Conservation (phyloP, 2,329 filamentous ascomycete species). For the Ophiostoma sp. region DNA sequence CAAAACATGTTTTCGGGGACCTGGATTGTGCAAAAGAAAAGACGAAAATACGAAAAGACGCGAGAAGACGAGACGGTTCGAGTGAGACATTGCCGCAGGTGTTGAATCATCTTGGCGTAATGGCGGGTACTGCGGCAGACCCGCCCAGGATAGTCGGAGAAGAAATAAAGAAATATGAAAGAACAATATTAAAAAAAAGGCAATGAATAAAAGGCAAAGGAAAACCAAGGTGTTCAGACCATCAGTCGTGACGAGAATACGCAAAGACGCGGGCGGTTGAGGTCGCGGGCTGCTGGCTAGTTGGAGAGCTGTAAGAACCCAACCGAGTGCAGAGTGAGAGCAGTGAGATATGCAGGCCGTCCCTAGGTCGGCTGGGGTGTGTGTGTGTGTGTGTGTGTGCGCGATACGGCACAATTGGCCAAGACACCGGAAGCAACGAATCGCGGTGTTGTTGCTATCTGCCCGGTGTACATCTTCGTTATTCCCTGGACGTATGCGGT, state of each 20-base stretch:
- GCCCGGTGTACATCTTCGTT: neutral
- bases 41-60: neutral
- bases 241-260: neutral
- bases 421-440: neutral
- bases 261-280: neutral
- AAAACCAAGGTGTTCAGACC: neutral
- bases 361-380: constrained; percentile 21
- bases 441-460: neutral
- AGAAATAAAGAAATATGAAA: neutral
- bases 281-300: neutral
- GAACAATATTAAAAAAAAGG: constrained; percentile 15
- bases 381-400: constrained; percentile 1
- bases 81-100: neutral
- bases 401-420: neutral
- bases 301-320: neutral
- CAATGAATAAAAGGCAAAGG: constrained; percentile 1
- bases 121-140: constrained; percentile 25
- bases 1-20: neutral
- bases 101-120: neutral
- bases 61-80: neutral
- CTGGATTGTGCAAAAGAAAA: neutral
- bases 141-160: constrained; percentile 12
- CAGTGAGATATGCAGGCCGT: constrained; percentile 17
- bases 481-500: constrained; percentile 1
- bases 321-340: constrained; percentile 16